Base-by-base conservation (phyloP, 176 grass and related monocot species). In the Oryza officinalis region DNA sequence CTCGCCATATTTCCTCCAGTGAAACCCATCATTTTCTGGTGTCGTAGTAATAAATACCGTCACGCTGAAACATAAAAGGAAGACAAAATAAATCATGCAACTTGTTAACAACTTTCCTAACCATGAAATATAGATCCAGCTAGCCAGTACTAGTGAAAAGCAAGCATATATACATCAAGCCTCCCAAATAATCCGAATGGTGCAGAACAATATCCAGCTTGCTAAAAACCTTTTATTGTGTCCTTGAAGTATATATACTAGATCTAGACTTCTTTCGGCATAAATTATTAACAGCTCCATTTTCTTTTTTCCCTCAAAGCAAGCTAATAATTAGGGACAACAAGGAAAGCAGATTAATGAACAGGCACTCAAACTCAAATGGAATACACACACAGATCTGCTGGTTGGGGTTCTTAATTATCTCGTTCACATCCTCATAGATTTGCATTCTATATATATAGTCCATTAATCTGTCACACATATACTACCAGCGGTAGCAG, bases 1-100 rank as follows among this genome's bases (percentile, higher is more conserved):
- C 72, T 89, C 88, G 0, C 88, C 88, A 66, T 89, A 89, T 66
- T 89, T 89, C 54, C 88, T 89, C 88, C 88, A 89, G 33, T 89
- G 88, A 67, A 81, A 89, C 52, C 10, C 20, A 35, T 89, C 83
- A 6, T 85, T 89, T 77, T 86, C 72, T 44, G 83, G 88, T 57
- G 78, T 72, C 5, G 81, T 32, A 4, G 83, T 43, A 2, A 83
- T 82, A 4, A 72, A 3, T 54, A 81, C 77, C 32, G 76, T 63
- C 65, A 52, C 77, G 14, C 88, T 89, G 43, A 59, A 70, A 80
- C 23, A n/a, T 54, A 28, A 33, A 72, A 27, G 27, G 10, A 37
- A 47, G 0, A 73, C 52, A 57, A 57, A 57, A n/a, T 20, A 22
- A 57, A 57, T 57, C 17, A 57, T 57, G 1, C 8, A 22, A 20